Percentiles rank a stretch among this genome's conserved stretches.
Conservation (phyloP, 108 stramenopile species). For the Pseudonitzschia multiseries region DNA sequence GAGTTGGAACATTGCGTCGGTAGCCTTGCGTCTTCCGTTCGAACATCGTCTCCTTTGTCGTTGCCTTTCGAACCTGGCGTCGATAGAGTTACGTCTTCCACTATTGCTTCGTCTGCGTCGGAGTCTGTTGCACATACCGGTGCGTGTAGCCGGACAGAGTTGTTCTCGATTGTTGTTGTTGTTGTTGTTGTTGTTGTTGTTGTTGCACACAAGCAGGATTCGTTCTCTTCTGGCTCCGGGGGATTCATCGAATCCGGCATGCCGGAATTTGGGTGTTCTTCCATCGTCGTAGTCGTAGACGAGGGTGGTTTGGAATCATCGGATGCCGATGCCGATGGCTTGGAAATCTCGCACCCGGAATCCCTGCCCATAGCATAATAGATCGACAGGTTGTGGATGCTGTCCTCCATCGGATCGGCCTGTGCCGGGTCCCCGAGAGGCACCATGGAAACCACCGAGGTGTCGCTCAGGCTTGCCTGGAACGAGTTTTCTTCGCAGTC, state of each 20-base stretch:
- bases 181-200: no score
- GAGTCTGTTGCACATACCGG: not conserved
- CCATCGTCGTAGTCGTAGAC: not conserved
- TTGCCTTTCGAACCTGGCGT: no score
- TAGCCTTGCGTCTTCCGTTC: no score
- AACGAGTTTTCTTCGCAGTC: not conserved
- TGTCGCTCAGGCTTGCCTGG: slow-evolving; percentile 2
- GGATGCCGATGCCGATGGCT: no score
- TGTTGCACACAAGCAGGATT: not conserved
- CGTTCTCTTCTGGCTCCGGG: not conserved
- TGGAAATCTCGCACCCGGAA: not conserved
- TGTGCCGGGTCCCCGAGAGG: not conserved
- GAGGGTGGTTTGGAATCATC: no score
- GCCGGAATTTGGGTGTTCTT: not conserved
- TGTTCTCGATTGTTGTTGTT: no score
- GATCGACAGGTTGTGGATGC: not conserved
- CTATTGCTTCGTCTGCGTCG: no score
- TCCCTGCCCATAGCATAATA: not conserved
- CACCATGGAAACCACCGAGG: slow-evolving; percentile 1
- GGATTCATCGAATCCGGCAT: not conserved
- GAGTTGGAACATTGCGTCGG: no score
- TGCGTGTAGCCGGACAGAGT: no score
- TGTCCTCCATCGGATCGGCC: not conserved
- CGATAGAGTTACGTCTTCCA: no score
- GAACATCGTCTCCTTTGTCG: no score